phyloP scores from a whole-genome alignment of 2,329 filamentous ascomycete genomes.

The Beauveria sp. region DNA sequence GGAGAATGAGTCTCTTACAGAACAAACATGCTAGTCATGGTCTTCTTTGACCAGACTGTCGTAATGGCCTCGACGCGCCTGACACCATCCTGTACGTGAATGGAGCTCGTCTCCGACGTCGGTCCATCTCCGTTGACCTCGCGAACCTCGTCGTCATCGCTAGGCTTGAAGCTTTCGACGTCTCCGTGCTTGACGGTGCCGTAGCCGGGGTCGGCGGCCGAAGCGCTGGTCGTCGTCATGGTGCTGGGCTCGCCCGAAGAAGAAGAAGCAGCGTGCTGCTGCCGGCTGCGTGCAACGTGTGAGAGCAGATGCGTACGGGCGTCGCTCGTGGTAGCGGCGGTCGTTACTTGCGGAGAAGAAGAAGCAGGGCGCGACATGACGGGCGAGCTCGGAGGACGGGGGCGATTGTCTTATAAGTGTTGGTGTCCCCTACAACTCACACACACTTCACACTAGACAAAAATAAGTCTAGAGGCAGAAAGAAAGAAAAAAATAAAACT shows the following conservation, averaged over 20 bases:
- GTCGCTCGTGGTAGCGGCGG: neutral
- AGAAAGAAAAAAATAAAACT: neutral
- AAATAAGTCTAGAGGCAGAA: neutral
- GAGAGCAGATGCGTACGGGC: neutral
- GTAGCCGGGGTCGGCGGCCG: neutral
- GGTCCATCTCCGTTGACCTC: neutral
- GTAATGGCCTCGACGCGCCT: slow-evolving; percentile 31
- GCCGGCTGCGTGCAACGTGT: neutral
- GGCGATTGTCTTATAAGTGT: neutral
- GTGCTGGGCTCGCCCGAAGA: neutral
- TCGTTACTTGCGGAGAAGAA: neutral
- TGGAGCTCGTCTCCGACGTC: slow-evolving; percentile 13
- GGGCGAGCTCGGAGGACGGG: no score
- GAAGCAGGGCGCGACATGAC: neutral
- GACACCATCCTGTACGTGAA: slow-evolving; percentile 28
- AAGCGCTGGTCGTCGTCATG: neutral
- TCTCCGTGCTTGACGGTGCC: slow-evolving; percentile 3
- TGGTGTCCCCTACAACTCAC: no score
- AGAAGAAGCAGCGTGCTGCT: neutral
- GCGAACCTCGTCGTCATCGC: slow-evolving; percentile 10
- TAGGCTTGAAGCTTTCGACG: neutral
- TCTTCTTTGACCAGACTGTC: slow-evolving; percentile 28
- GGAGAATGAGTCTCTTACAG: slow-evolving; percentile 23
- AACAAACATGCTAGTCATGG: slow-evolving; percentile 27
- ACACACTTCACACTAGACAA: no score